phyloP scores from a whole-genome alignment of 2,329 filamentous ascomycete genomes.

The Fusarium dlaminii region DNA sequence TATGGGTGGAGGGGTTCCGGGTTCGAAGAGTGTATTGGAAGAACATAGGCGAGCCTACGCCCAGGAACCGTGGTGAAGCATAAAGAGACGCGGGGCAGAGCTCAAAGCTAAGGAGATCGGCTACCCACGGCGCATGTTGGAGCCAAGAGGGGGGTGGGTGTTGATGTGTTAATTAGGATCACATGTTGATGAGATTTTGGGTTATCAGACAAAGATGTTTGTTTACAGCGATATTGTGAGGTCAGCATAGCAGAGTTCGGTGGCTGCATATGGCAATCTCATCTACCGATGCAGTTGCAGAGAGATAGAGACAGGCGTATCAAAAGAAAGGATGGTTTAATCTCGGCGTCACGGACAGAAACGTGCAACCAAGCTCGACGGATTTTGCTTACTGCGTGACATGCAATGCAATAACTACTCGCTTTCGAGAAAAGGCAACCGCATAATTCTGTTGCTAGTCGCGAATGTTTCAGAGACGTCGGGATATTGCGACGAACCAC shows the following conservation, averaged over 20 bases:
- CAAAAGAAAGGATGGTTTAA: slow-evolving; percentile 27
- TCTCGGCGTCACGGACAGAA: slow-evolving; percentile 10
- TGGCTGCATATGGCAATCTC: slow-evolving; percentile 15
- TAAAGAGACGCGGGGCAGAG: slow-evolving; percentile 11
- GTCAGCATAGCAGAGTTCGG: slow-evolving; percentile 6
- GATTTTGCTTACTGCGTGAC: slow-evolving; percentile 13
- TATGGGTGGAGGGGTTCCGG: background rate
- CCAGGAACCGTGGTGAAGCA: slow-evolving; percentile 25
- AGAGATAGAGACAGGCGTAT: slow-evolving; percentile 25
- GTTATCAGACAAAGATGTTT: slow-evolving; percentile 23
- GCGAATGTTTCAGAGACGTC: background rate
- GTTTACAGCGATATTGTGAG: slow-evolving; percentile 20
- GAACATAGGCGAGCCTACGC: slow-evolving; percentile 24
- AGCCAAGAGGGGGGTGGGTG: slow-evolving; percentile 10
- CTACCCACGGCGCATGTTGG: slow-evolving; percentile 36
- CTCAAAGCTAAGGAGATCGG: slow-evolving; percentile 31
- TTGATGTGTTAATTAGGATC: slow-evolving; percentile 27
- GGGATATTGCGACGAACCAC: slow-evolving; percentile 10
- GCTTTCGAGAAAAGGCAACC: slow-evolving; percentile 2
- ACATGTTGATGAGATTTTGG: slow-evolving; percentile 23
- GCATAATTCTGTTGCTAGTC: background rate
- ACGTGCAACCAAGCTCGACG: slow-evolving; percentile 5
- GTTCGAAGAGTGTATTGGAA: slow-evolving; percentile 26
- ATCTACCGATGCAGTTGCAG: background rate
- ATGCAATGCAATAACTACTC: slow-evolving; percentile 10